Percentiles rank a stretch among this genome's conserved stretches.
Evolutionary conservation across 2,329 filamentous ascomycete species (phyloP).

Genomic region (Magnaporthiopsis incrustans): DNA sequence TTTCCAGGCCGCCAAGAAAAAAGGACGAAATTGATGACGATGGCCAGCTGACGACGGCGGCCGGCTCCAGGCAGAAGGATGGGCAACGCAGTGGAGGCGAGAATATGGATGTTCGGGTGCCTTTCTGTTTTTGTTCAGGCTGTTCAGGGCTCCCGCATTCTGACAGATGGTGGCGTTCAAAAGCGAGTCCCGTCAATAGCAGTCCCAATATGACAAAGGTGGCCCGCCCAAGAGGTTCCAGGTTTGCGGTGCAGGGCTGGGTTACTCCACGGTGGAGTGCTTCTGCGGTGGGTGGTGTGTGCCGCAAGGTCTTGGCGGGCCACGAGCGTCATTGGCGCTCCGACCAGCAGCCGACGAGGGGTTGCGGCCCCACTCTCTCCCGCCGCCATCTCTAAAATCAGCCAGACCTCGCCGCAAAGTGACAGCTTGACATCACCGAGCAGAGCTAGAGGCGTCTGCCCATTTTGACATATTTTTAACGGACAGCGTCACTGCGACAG

Average conservation of each 20-base stretch:
- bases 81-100: background rate
- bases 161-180: background rate
- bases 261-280: slow-evolving; percentile 4
- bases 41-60: background rate
- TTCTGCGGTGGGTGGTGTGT: background rate
- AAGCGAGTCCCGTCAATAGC: background rate
- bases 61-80: background rate
- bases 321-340: background rate
- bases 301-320: background rate
- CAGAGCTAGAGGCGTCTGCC: background rate
- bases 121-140: background rate
- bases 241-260: background rate
- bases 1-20: background rate
- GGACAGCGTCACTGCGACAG: too few relatives aligned
- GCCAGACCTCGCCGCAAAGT: background rate
- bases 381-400: background rate
- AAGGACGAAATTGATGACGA: background rate
- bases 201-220: background rate
- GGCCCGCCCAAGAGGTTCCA: background rate
- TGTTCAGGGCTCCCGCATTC: background rate
- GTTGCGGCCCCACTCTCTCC: background rate
- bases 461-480: background rate
- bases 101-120: background rate
- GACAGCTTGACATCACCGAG: background rate
- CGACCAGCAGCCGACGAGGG: background rate